Percentiles rank a stretch among this genome's conserved stretches.
Conservation (phyloP, 495 filamentous ascomycete species). For the Penicillium pulvis region DNA sequence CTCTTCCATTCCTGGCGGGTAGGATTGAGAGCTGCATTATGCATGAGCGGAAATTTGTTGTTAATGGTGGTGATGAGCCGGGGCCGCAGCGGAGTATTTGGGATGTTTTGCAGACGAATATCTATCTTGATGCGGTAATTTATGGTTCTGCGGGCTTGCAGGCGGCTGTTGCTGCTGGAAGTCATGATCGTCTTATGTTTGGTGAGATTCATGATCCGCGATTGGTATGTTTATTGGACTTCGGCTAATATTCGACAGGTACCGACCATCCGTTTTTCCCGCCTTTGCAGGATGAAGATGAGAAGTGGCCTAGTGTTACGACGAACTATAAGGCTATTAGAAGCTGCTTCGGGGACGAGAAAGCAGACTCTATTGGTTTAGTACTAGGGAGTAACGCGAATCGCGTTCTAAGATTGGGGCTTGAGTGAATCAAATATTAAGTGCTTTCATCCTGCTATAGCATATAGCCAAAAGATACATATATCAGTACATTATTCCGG, state of each 20-base stretch:
- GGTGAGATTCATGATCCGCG: conserved; percentile 44
- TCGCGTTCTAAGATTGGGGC: conserved; percentile 57
- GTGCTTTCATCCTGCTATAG: neutral
- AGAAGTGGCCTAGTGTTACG: conserved; percentile 80
- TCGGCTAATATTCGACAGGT: conserved; percentile 40
- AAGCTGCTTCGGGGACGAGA: conserved; percentile 56
- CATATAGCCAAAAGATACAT: neutral
- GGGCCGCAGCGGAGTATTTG: conserved; percentile 62
- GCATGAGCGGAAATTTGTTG: conserved; percentile 74
- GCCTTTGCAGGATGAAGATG: conserved; percentile 61
- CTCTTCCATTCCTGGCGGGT: conserved; percentile 86
- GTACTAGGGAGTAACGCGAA: conserved; percentile 70
- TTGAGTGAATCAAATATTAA: neutral
- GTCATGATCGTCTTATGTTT: conserved; percentile 71
- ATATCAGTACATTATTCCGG: neutral
- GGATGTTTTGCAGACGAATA: conserved; percentile 82
- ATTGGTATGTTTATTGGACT: neutral
- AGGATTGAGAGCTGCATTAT: conserved; percentile 84
- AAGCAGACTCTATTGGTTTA: conserved; percentile 50
- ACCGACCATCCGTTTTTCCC: conserved; percentile 98
- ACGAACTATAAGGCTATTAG: conserved; percentile 75
- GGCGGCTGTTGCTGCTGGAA: conserved; percentile 61
- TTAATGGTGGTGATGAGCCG: conserved; percentile 47
- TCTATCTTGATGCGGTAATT: conserved; percentile 87
- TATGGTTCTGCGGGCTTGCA: conserved; percentile 75